Evolutionary conservation across 2,329 filamentous ascomycete genomes (phyloP), one percentile per base, ranked within the genome.

Genomic region (Coniochaeta sp.): DNA sequence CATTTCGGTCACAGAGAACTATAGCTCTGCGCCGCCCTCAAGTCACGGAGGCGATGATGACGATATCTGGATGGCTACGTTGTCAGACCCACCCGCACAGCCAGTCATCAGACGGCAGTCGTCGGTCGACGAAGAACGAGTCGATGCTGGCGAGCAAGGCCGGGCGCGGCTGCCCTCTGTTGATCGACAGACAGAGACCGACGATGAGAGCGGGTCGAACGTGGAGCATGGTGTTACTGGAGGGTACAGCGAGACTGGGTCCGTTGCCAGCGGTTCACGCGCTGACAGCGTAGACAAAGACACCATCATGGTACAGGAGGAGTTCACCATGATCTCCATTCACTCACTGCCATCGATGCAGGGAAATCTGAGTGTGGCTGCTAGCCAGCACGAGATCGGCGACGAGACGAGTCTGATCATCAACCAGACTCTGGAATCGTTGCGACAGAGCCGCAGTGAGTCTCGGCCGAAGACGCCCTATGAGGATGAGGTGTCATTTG

Each of bases 271-370:
- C 0, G 74, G 80, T 55, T 74, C 75, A 4, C 75, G 80, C n/a
- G 77, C 73, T 22, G 11, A 17, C 14, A 38, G 24, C 47, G 47
- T 62, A 9, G 34, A 58, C 1, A 63, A 69, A 19, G 63, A 69
- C 44, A 68, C 67, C 6, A 58, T 67, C 38, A 64, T 66, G 61
- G 73, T 72, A 2, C 72, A 71, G 17, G 82, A 85, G 62, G 79
- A 81, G 43, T 84, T 85, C 63, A 85, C 81, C 67, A 84, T 84
- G 81, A 85, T 85, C 60, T 81, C 81, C 34, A 76, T 83, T 62
- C 77, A 82, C 54, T 82, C 81, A 1, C 72, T 85, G 19, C 80
- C 79, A 2, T 82, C 81, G 0, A 72, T 84, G 59, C 77, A 78
- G 38, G 75, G 72, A 1, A n/a, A 36, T 17, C 73, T 69, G 61